phyloP scores from a whole-genome alignment of 2,329 filamentous ascomycete species.

The Gaeumannomyces sp. region DNA sequence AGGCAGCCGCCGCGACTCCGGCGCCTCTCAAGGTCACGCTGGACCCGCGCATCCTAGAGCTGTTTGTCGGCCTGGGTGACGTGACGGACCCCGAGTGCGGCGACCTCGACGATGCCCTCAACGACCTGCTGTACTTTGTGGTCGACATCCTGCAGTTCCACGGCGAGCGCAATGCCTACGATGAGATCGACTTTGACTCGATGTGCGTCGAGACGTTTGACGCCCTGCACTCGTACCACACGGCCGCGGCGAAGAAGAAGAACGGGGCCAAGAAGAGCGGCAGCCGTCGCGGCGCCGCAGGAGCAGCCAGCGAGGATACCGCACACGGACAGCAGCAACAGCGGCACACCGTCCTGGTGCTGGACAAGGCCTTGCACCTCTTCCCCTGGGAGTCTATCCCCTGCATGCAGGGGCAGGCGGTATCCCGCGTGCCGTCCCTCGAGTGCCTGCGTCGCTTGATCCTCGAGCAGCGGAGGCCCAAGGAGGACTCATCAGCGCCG shows the following conservation, averaged over 20 bases:
- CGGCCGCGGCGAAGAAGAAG: slow-evolving; percentile 29
- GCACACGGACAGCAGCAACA: slow-evolving; percentile 29
- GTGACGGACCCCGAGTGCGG: slow-evolving; percentile 53
- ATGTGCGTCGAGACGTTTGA: slow-evolving; percentile 88
- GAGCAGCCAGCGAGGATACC: slow-evolving; percentile 22
- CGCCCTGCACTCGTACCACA: slow-evolving; percentile 73
- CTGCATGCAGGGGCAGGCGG: slow-evolving; percentile 70
- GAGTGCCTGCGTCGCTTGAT: slow-evolving; percentile 74
- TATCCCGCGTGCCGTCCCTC: slow-evolving; percentile 84
- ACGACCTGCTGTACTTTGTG: slow-evolving; percentile 90
- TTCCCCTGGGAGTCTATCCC: slow-evolving; percentile 97
- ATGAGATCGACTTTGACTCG: slow-evolving; percentile 91
- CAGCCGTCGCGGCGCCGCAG: neutral
- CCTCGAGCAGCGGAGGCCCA: slow-evolving; percentile 38
- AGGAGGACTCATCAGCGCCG: slow-evolving; percentile 14
- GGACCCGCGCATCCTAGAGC: slow-evolving; percentile 64
- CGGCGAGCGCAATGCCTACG: slow-evolving; percentile 92
- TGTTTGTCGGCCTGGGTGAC: slow-evolving; percentile 82
- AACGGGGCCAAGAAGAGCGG: slow-evolving; percentile 3
- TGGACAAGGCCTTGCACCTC: slow-evolving; percentile 84
- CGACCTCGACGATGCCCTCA: slow-evolving; percentile 84
- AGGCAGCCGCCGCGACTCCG: slow-evolving; percentile 27
- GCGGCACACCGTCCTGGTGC: slow-evolving; percentile 74
- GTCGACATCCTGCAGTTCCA: slow-evolving; percentile 96
- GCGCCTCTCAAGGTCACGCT: slow-evolving; percentile 36